Base-by-base conservation (phyloP, 2,329 filamentous ascomycete genomes). In the Alternaria hordeiaustralica region DNA sequence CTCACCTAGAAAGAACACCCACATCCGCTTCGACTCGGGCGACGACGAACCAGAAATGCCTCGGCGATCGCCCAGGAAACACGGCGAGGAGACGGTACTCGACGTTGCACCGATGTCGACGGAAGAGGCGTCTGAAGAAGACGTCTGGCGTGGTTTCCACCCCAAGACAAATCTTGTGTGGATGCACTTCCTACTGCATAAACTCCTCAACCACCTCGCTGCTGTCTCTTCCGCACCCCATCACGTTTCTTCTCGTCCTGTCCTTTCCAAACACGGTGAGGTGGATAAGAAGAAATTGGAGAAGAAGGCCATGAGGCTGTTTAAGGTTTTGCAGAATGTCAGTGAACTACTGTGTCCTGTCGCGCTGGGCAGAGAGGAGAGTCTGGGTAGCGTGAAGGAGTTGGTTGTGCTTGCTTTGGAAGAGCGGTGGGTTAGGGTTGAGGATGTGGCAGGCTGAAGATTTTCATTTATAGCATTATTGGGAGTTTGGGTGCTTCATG, bases 161-260 rank as follows among this genome's bases (percentile, higher is more conserved):
- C 88, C 89, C 3, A 82, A 83, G 59, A 89, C 88, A 3, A 91
- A 90, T 67, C 80, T 89, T 13, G 81, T 90, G 13, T 91, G 89
- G 89, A 77, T 89, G 21, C 84, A 88, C 54, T 89, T 89, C 71
- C 77, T 91, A 5, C 81, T 90, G 12, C 82, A 84, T 62, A 86
- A 85, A 67, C 80, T 91, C 1, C 76, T 89, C 23, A 71, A 78
- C 47, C 77, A 83, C 56, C 62, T 84, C 55, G 51, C 50, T 18
- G 30, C 28, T n/a, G 10, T 44, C 13, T 63, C 51, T 9, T 53
- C 69, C 2, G 63, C 70, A 2, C 47, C 64, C 1, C 46, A 64
- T 3, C 58, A 70, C 15, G 56, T 70, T 12, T 51, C 21, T 13
- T 46, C 15, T 5, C 18, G 23, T 20, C 18, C 13, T 28, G 44